Percentiles rank a stretch among this genome's conserved stretches.
Evolutionary conservation across 1,139 yeast genomes (phyloP).

Genomic region (Ogataea hybrid): DNA sequence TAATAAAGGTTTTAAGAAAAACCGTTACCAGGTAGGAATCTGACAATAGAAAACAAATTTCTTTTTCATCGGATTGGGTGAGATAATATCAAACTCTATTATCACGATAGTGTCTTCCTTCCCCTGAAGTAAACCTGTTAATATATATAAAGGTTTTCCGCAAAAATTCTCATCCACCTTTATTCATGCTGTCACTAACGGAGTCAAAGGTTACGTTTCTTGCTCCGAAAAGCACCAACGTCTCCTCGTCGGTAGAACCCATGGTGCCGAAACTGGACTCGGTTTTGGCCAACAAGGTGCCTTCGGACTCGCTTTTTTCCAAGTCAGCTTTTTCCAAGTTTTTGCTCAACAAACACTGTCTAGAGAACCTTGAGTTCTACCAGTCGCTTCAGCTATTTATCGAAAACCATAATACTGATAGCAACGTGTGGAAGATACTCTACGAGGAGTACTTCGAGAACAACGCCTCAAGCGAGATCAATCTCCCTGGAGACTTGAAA

Average conservation of each 20-base stretch:
- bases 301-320: constrained; percentile 20
- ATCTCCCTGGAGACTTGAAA: constrained; percentile 30
- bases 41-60: constrained; percentile 2
- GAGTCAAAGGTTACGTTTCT: constrained; percentile 1
- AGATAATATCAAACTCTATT: not conserved
- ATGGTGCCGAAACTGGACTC: constrained; percentile 25
- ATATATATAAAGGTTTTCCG: constrained; percentile 2
- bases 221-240: not conserved
- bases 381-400: constrained; percentile 23
- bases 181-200: constrained; percentile 2
- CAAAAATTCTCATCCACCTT: not conserved
- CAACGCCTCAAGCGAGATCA: constrained; percentile 27
- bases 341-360: constrained; percentile 30
- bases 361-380: constrained; percentile 33
- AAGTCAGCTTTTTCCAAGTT: constrained; percentile 27
- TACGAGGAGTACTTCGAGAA: constrained; percentile 27
- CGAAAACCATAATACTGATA: constrained; percentile 6
- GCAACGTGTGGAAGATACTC: constrained; percentile 26
- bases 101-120: constrained; percentile 1
- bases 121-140: constrained; percentile 7
- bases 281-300: constrained; percentile 24
- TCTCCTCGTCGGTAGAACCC: constrained; percentile 1
- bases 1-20: not conserved
- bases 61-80: not conserved
- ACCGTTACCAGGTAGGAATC: constrained; percentile 2